phyloP scores from a whole-genome alignment of 1,284 basidiomycete genomes.

The Puccinia triticina region DNA sequence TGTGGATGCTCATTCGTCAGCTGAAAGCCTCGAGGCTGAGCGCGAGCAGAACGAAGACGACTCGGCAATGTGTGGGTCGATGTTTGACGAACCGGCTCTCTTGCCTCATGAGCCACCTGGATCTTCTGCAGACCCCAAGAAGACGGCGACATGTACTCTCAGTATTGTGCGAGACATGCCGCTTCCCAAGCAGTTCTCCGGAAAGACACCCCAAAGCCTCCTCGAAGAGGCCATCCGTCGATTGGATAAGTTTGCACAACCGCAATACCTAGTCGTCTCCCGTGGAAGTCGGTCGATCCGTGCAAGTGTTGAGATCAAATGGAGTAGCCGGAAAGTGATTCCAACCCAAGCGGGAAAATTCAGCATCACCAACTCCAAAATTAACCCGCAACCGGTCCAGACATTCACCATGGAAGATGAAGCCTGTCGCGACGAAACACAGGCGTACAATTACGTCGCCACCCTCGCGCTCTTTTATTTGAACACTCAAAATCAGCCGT shows the following conservation, averaged over 20 bases:
- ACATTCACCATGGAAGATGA: constrained; percentile 72
- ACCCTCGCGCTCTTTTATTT: constrained; percentile 71
- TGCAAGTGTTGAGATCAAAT: constrained; percentile 58
- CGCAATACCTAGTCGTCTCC: constrained; percentile 55
- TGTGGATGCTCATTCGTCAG: background rate
- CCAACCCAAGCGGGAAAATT: constrained; percentile 71
- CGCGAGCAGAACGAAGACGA: constrained; percentile 64
- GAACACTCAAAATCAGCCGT: constrained; percentile 58
- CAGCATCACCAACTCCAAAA: constrained; percentile 66
- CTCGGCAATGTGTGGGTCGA: constrained; percentile 71
- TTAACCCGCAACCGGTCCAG: constrained; percentile 69
- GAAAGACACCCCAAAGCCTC: constrained; percentile 70
- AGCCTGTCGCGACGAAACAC: constrained; percentile 74
- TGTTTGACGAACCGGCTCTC: constrained; percentile 69
- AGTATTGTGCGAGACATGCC: constrained; percentile 73
- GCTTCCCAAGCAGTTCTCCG: constrained; percentile 78
- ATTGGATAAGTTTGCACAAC: constrained; percentile 54
- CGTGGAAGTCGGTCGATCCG: constrained; percentile 56
- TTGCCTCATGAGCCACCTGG: constrained; percentile 62
- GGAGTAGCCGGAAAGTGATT: constrained; percentile 54
- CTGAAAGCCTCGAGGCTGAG: constrained; percentile 63
- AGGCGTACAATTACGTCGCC: constrained; percentile 89
- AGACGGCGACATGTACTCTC: constrained; percentile 51
- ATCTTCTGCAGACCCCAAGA: constrained; percentile 58
- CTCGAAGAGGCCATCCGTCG: constrained; percentile 71